A percentile compares a stretch with the other conserved stretches of the same genome.
These are phyloP conservation scores for Eucalyptus pauciflora DNA, from an alignment of 345 rosid species.

Conservation along the genomic window DNA sequence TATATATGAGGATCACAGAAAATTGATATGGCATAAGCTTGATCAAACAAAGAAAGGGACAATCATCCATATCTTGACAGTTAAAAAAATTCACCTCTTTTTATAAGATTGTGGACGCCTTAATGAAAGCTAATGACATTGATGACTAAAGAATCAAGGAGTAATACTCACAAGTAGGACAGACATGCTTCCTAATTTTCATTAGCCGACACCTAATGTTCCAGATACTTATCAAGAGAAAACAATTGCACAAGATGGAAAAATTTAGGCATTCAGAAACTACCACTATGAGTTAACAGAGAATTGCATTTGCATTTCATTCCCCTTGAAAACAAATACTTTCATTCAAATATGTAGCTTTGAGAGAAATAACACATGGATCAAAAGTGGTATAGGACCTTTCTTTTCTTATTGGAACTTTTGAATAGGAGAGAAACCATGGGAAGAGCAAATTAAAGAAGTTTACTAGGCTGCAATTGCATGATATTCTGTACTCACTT, in stretches of 20 bases:
- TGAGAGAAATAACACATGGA: background rate
- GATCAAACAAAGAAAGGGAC: background rate
- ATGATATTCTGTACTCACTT: background rate
- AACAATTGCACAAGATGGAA: background rate
- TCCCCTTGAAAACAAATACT: background rate
- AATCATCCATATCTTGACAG: background rate
- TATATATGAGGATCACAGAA: background rate
- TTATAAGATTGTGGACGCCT: background rate
- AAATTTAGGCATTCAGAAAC: background rate
- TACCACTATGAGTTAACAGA: background rate
- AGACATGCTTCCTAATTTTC: background rate
- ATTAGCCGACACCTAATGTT: background rate
- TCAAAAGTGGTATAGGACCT: background rate
- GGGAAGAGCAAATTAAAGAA: background rate
- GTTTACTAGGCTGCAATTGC: background rate
- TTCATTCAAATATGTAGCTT: background rate
- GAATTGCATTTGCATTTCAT: background rate
- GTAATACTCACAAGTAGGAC: background rate
- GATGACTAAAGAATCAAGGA: background rate
- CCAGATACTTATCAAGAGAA: background rate
- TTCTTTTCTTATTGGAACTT: background rate
- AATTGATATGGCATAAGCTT: background rate
- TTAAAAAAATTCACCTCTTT: background rate
- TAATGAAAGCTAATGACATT: background rate
- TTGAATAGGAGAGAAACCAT: background rate